A percentile compares a stretch with the other conserved stretches of the same genome.
Evolutionary conservation across 345 rosid genomes (phyloP).

Genomic region (Hirschfeldia incana): DNA sequence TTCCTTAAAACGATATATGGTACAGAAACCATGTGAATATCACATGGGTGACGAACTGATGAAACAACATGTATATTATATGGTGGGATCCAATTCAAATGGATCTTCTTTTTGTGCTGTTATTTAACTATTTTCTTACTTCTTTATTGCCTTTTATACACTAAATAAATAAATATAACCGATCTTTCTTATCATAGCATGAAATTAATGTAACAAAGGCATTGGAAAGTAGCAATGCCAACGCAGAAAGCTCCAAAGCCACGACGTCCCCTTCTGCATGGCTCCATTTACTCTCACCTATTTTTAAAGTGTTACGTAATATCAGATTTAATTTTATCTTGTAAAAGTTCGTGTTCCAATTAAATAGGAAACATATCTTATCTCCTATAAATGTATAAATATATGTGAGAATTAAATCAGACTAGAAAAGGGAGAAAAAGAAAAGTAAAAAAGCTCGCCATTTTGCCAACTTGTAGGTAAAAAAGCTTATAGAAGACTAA

Average conservation of each 20-base stretch:
- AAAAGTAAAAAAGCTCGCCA: background rate
- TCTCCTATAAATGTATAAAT: background rate
- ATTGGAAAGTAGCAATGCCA: constrained; percentile 32
- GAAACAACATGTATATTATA: constrained; percentile 12
- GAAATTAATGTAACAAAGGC: constrained; percentile 17
- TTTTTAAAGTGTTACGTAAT: constrained; percentile 15
- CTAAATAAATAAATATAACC: constrained; percentile 12
- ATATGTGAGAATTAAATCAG: background rate
- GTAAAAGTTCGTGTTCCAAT: background rate
- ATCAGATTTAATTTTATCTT: constrained; percentile 9
- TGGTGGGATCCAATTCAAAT: constrained; percentile 32
- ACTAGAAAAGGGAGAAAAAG: background rate
- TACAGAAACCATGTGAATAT: constrained; percentile 17
- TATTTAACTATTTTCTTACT: background rate
- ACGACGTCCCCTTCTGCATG: constrained; percentile 34
- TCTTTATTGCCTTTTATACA: background rate
- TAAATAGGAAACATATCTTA: constrained; percentile 24
- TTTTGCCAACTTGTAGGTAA: constrained; percentile 30
- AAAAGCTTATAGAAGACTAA: constrained; percentile 9
- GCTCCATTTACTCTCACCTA: constrained; percentile 26
- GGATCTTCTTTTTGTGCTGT: constrained; percentile 19
- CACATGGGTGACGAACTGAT: constrained; percentile 44
- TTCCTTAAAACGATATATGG: background rate
- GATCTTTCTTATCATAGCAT: constrained; percentile 22
- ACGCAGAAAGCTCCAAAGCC: constrained; percentile 38